Percentiles rank a stretch among this genome's conserved stretches.
Evolutionary conservation across 345 rosid genomes (phyloP).

Genomic region (Turritis glabra): DNA sequence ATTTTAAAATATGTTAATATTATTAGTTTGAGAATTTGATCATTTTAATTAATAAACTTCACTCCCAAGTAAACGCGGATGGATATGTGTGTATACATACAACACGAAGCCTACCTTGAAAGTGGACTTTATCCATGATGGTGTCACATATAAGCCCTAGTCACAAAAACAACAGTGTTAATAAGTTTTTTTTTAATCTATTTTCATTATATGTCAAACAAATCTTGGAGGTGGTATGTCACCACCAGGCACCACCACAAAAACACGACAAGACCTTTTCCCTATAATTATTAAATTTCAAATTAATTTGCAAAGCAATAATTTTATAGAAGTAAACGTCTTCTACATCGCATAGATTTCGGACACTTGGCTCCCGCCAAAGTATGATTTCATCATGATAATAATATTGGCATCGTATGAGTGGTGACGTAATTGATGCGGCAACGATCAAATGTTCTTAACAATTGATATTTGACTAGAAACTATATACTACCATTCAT

Average conservation of each 20-base stretch:
- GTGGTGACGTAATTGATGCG: constrained; percentile 2
- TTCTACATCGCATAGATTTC: background rate
- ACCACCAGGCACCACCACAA: background rate
- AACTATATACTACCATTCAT: background rate
- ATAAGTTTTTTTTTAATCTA: background rate
- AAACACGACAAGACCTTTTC: background rate
- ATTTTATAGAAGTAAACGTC: background rate
- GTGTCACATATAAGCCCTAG: constrained; percentile 8
- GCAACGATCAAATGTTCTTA: constrained; percentile 2
- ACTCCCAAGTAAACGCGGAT: constrained; percentile 12
- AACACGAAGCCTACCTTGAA: constrained; percentile 17
- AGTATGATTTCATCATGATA: constrained; percentile 8
- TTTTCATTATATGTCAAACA: background rate
- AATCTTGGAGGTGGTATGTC: background rate
- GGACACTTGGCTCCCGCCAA: constrained; percentile 19
- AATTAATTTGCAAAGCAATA: background rate
- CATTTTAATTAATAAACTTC: background rate
- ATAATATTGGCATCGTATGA: background rate
- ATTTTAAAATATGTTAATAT: background rate
- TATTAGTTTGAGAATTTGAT: background rate
- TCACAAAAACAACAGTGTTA: background rate
- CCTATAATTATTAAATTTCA: background rate
- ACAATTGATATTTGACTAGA: background rate
- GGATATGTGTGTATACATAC: constrained; percentile 4
- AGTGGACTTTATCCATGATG: constrained; percentile 15